Percentiles rank a stretch among this genome's conserved stretches.
These are phyloP conservation scores for Serendipita vermifera DNA, from an alignment of 768 basidiomycete genomes.

Conservation along the genomic window DNA sequence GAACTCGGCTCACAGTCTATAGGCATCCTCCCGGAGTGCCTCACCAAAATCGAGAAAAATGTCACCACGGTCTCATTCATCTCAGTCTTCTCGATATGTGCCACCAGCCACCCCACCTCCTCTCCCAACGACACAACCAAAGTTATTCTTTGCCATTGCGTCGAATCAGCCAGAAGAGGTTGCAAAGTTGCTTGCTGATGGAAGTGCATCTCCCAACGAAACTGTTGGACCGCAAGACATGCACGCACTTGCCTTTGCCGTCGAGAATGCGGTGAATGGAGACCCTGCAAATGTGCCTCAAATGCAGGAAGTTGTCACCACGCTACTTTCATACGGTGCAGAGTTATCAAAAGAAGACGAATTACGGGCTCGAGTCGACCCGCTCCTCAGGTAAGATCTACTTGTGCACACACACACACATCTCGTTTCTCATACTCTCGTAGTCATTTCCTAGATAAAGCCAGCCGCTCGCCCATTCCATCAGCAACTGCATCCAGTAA, in stretches of 20 bases:
- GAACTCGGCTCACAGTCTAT: not conserved
- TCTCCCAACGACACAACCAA: not conserved
- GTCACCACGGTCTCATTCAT: not conserved
- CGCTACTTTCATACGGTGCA: slow-evolving; percentile 1
- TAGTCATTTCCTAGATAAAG: slow-evolving; percentile 6
- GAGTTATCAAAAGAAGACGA: too few relatives aligned
- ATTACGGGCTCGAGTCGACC: too few relatives aligned
- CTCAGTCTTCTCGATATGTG: not conserved
- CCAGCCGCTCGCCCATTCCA: not conserved
- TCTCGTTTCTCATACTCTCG: not conserved
- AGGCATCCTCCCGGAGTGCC: not conserved
- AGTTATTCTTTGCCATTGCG: slow-evolving; percentile 6
- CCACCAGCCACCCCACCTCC: not conserved
- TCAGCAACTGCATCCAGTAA: not conserved
- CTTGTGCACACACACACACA: too few relatives aligned
- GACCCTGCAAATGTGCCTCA: not conserved
- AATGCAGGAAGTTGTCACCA: not conserved
- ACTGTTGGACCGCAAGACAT: not conserved
- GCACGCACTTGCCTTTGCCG: not conserved
- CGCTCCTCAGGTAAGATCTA: too few relatives aligned
- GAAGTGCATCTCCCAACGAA: not conserved
- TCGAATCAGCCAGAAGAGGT: not conserved
- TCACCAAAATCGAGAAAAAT: slow-evolving; percentile 3
- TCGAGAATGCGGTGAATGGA: not conserved
- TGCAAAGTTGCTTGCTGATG: not conserved